A percentile compares a stretch with the other conserved stretches of the same genome.
phyloP scores from a whole-genome alignment of 2,329 filamentous ascomycete genomes.

The Bertia moriformis region DNA sequence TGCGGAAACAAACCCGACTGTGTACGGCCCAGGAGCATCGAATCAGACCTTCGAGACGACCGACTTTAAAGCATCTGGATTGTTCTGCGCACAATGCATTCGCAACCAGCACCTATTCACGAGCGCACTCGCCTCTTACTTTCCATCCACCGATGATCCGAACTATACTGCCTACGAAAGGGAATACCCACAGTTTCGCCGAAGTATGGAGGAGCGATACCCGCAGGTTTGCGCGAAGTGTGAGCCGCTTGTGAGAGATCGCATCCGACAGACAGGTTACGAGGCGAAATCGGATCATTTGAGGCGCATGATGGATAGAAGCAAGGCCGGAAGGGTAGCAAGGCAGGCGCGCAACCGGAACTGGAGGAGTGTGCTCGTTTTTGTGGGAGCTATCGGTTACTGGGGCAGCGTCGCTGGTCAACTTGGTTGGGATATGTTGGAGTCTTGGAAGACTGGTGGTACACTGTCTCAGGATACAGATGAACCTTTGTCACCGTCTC shows the following conservation, averaged over 20 bases:
- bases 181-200: constrained; percentile 55
- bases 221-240: constrained; percentile 78
- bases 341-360: constrained; percentile 17
- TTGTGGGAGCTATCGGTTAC: constrained; percentile 22
- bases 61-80: constrained; percentile 15
- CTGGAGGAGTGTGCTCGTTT: constrained; percentile 25
- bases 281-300: constrained; percentile 73
- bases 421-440: constrained; percentile 21
- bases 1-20: constrained; percentile 27
- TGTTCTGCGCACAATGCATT: constrained; percentile 64
- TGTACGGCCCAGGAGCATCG: not conserved
- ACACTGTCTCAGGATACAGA: constrained; percentile 8
- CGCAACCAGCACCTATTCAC: constrained; percentile 80
- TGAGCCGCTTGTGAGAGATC: constrained; percentile 56
- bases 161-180: constrained; percentile 55
- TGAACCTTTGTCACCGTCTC: not conserved
- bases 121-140: constrained; percentile 64
- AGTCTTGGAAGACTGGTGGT: too few relatives aligned
- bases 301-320: constrained; percentile 56
- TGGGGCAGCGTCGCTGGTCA: constrained; percentile 25
- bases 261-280: constrained; percentile 60
- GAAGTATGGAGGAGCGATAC: constrained; percentile 65
- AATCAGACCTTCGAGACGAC: constrained; percentile 9
- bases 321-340: constrained; percentile 15
- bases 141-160: constrained; percentile 56